phyloP scores from a whole-genome alignment of 2,329 filamentous ascomycete species.

The Colletotrichum tofieldiae region DNA sequence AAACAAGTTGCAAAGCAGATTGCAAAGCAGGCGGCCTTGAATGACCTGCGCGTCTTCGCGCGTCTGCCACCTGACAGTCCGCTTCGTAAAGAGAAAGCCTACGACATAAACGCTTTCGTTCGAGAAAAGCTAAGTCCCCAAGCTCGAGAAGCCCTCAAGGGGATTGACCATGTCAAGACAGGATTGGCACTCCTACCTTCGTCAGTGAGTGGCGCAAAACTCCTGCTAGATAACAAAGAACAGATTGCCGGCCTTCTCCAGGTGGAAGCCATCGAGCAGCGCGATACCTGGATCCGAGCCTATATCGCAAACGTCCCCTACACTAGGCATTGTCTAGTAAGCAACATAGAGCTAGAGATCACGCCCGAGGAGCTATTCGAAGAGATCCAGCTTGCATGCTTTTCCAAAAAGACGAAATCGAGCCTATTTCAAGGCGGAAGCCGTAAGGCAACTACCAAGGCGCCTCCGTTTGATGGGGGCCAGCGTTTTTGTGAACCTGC shows the following conservation, averaged over 20 bases:
- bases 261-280: not conserved
- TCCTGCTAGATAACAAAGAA: slow-evolving; percentile 10
- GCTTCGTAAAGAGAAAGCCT: slow-evolving; percentile 3
- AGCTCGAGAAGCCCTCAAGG: slow-evolving; percentile 5
- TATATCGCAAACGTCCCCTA: not conserved
- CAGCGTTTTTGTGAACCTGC: slow-evolving; percentile 14
- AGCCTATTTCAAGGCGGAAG: slow-evolving; percentile 13
- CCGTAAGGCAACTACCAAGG: slow-evolving; percentile 14
- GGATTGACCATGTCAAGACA: slow-evolving; percentile 6
- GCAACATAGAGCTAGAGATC: not conserved
- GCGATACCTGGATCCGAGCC: not conserved
- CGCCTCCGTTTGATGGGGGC: slow-evolving; percentile 17
- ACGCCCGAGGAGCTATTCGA: not conserved
- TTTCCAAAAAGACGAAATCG: slow-evolving; percentile 10
- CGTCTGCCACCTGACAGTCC: slow-evolving; percentile 2
- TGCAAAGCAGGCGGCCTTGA: not conserved
- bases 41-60: not conserved
- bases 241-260: slow-evolving; percentile 6
- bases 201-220: not conserved
- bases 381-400: slow-evolving; percentile 6
- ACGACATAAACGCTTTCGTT: not conserved
- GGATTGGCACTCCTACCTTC: slow-evolving; percentile 15
- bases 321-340: not conserved
- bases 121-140: slow-evolving; percentile 1
- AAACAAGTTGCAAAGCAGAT: no score